phyloP scores from a whole-genome alignment of 1,284 basidiomycete genomes.

The Hemileccinum hortonii region DNA sequence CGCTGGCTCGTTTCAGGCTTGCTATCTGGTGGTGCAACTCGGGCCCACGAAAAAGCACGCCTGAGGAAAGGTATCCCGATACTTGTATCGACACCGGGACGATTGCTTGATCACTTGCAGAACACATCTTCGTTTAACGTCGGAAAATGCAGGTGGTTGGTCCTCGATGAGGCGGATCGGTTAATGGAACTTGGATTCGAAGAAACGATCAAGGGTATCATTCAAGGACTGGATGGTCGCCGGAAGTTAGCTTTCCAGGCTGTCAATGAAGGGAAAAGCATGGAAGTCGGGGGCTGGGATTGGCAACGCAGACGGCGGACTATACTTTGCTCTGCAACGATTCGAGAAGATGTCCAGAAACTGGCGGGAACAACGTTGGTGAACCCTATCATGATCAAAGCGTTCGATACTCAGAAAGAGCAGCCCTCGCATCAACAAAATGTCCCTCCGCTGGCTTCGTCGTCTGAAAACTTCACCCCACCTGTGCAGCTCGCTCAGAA shows the following conservation, averaged over 20 bases:
- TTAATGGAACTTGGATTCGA: conserved; percentile 98
- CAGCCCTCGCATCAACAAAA: conserved; percentile 11
- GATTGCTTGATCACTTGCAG: conserved; percentile 91
- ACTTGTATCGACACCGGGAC: conserved; percentile 94
- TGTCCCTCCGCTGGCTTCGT: conserved; percentile 14
- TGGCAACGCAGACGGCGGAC: conserved; percentile 79
- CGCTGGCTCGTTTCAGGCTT: conserved; percentile 95
- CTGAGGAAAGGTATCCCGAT: conserved; percentile 73
- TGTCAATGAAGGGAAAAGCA: conserved; percentile 64
- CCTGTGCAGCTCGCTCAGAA: conserved; percentile 95
- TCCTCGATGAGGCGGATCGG: conserved; percentile 96
- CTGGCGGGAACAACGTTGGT: conserved; percentile 82
- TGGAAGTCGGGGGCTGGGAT: conserved; percentile 83
- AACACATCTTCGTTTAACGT: conserved; percentile 91
- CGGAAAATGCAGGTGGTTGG: conserved; percentile 92
- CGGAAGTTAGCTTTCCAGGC: conserved; percentile 72
- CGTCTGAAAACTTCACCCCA: conserved; percentile 77
- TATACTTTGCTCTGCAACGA: conserved; percentile 95
- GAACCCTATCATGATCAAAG: conserved; percentile 74
- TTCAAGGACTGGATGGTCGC: conserved; percentile 82
- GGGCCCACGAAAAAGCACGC: conserved; percentile 66
- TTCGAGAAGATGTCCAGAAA: conserved; percentile 92
- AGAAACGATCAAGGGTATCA: conserved; percentile 85
- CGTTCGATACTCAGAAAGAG: conserved; percentile 49
- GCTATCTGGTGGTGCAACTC: conserved; percentile 79